Evolutionary conservation across 2,329 filamentous ascomycete species (phyloP).

Genomic region (Xylaria polymorpha): DNA sequence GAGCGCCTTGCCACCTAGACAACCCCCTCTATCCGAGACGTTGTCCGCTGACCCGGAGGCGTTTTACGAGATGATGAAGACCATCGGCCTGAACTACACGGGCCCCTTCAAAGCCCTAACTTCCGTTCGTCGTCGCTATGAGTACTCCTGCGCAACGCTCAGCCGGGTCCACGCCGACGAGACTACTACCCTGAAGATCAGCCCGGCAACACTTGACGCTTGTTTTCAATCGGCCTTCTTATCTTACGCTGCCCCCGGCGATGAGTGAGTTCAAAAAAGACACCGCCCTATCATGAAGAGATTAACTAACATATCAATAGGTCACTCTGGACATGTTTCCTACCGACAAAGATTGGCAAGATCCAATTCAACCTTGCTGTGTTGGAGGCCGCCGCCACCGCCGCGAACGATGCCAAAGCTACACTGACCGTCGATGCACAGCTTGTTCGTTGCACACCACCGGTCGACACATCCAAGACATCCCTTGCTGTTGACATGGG

Average conservation of each 20-base stretch:
- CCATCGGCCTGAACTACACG: slow-evolving; percentile 53
- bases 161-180: slow-evolving; percentile 51
- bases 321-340: slow-evolving; percentile 57
- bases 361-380: slow-evolving; percentile 54
- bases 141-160: slow-evolving; percentile 52
- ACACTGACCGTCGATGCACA: slow-evolving; percentile 53
- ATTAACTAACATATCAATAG: slow-evolving; percentile 37
- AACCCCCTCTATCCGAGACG: slow-evolving; percentile 47
- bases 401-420: slow-evolving; percentile 22
- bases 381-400: slow-evolving; percentile 35
- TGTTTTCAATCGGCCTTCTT: slow-evolving; percentile 58
- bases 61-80: slow-evolving; percentile 58
- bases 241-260: slow-evolving; percentile 55
- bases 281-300: not conserved
- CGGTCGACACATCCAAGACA: slow-evolving; percentile 44
- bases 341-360: slow-evolving; percentile 52
- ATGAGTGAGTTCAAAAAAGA: slow-evolving; percentile 47
- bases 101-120: slow-evolving; percentile 54
- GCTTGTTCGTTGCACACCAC: slow-evolving; percentile 32
- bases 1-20: slow-evolving; percentile 47
- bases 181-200: slow-evolving; percentile 52
- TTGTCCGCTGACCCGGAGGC: slow-evolving; percentile 47
- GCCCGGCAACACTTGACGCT: slow-evolving; percentile 56
- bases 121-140: slow-evolving; percentile 51
- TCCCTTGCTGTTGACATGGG: slow-evolving; percentile 48